Evolutionary conservation across 257 asterid genomes (phyloP).

Genomic region (Capsicum baccatum): DNA sequence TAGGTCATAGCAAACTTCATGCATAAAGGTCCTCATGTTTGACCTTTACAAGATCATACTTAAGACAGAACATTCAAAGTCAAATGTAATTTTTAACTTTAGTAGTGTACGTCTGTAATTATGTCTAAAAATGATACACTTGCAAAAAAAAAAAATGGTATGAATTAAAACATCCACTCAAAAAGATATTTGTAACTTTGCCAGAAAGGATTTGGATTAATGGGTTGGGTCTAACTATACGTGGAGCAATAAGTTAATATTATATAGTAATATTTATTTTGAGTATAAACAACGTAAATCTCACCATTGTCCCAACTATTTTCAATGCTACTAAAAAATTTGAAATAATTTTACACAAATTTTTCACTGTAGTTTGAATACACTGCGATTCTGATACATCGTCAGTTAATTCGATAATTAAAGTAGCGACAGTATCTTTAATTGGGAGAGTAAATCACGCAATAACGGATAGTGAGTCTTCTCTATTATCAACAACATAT

Average conservation of each 20-base stretch:
- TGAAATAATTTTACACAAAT: too few relatives aligned
- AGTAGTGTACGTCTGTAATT: background rate
- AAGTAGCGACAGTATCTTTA: too few relatives aligned
- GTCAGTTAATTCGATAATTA: too few relatives aligned
- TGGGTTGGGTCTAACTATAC: background rate
- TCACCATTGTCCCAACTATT: too few relatives aligned
- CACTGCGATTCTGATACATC: too few relatives aligned
- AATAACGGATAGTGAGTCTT: too few relatives aligned
- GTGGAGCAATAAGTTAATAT: background rate
- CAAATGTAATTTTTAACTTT: background rate
- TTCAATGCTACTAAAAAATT: too few relatives aligned
- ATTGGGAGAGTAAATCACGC: too few relatives aligned
- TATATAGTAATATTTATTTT: background rate
- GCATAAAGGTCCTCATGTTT: background rate
- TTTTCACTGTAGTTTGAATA: too few relatives aligned
- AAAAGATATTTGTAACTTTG: background rate
- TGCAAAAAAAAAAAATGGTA: background rate
- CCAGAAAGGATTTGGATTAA: background rate
- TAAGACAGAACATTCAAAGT: background rate
- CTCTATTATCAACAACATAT: too few relatives aligned
- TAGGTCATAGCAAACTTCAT: background rate
- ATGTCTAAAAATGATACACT: background rate
- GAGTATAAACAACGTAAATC: too few relatives aligned
- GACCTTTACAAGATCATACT: background rate
- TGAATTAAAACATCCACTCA: background rate